These are phyloP conservation scores for Colletotrichum gigasporum DNA, from an alignment of 2,329 filamentous ascomycete species.

Conservation along the genomic window DNA sequence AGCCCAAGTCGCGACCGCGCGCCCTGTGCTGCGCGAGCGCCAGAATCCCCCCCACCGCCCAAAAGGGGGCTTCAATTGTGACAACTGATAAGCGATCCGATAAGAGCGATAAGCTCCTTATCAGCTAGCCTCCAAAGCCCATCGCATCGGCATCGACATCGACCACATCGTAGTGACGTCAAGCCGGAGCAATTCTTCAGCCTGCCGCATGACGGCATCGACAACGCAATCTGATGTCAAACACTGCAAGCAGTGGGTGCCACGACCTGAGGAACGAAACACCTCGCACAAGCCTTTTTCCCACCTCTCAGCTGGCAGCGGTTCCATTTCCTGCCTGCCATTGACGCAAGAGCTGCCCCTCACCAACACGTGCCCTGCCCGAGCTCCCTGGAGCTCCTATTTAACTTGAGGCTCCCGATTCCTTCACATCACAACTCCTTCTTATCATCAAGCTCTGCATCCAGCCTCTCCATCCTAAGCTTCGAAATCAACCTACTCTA, in stretches of 20 bases:
- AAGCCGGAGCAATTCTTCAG: conserved; percentile 2
- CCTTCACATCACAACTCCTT: not conserved
- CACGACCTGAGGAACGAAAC: not conserved
- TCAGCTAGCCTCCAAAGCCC: not conserved
- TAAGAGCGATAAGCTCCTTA: conserved; percentile 9
- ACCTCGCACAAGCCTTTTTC: too few relatives aligned
- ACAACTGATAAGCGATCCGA: not conserved
- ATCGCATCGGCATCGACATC: not conserved
- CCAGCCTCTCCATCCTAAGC: not conserved
- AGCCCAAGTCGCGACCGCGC: too few relatives aligned
- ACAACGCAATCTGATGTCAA: conserved; percentile 29
- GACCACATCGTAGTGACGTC: conserved; percentile 22
- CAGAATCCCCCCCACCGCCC: not conserved
- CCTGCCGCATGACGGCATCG: conserved; percentile 28
- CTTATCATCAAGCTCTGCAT: not conserved
- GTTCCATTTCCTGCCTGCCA: not conserved
- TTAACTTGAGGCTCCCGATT: conserved; percentile 4
- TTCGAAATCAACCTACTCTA: not conserved
- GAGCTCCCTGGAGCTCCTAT: not conserved
- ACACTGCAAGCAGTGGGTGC: conserved; percentile 15
- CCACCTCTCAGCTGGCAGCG: not conserved
- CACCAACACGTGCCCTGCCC: conserved; percentile 2
- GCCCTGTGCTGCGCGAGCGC: not conserved
- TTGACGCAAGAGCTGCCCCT: conserved; percentile 28
- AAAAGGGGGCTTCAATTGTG: not conserved